Base-by-base conservation (phyloP, 73 alveolate genomes). In the Paramecium bursaria region DNA sequence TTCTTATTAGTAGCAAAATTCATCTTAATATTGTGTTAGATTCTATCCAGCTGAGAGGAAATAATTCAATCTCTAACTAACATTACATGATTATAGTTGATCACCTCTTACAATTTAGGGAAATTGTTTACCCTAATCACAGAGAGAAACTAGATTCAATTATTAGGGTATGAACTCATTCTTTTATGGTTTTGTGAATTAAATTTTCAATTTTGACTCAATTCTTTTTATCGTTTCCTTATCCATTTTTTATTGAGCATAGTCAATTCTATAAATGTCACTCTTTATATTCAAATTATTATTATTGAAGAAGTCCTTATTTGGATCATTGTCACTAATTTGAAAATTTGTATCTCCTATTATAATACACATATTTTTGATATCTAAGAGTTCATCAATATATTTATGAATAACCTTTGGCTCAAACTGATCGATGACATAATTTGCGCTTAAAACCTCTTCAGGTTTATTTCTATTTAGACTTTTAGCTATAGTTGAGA, bases 91-190 rank as follows among this genome's bases (percentile, higher is more conserved):
- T 42, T 67, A 25, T 23, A 67, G 44, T 14, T 67, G 13, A 2
- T 67, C 82, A 35, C 42, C 22, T 39, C 21, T 31, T 10, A 67
- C 25, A 44, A 67, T 35, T 0, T 21, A 1, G 6, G 82, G 82
- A 0, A 67, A 4, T 14, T 42, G 26, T 2, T 2, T 19, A 11
- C 27, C 1, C 33, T 67, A 21, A 17, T 67, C 53, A 19, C 82
- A 67, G 33, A 67, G 44, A 15, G 82, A 67, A 21, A 67, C 60
- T 19, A 67, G 50, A 25, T 67, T 67, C 19, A 67, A 19, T 11
- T 42, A 21, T 39, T 67, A 35, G 17, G 82, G 82, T 11, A 67
- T 67, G n/a, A 67, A 67, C 27, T 31, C 57, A 21, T 67, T 67
- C 4, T 42, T 27, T 42, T 31, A 4, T 5, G 82, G 82, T 67